Evolutionary conservation across 768 basidiomycete genomes (phyloP).

Genomic region (Pleurotus eryngii): DNA sequence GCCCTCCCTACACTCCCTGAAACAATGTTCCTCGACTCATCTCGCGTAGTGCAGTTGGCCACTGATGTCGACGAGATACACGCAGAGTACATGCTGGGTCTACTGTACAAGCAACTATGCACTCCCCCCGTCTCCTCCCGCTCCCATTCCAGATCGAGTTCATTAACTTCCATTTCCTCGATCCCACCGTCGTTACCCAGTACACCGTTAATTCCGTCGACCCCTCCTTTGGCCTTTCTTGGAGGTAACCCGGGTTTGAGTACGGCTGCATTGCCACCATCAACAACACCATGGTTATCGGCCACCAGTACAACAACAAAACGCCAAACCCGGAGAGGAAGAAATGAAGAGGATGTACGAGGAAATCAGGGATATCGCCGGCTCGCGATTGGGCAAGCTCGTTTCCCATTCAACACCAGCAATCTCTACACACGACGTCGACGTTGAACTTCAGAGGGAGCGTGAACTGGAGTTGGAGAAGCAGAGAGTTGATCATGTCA

Average conservation of each 20-base stretch:
- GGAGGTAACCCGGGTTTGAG: constrained; percentile 8
- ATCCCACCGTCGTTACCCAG: neutral
- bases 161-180: neutral
- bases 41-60: constrained; percentile 62
- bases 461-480: constrained; percentile 28
- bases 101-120: constrained; percentile 76
- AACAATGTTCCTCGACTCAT: constrained; percentile 76
- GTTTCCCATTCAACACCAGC: neutral
- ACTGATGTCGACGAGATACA: constrained; percentile 74
- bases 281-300: too few relatives aligned
- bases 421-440: constrained; percentile 31
- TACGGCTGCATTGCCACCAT: too few relatives aligned
- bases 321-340: constrained; percentile 39
- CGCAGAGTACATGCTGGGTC: constrained; percentile 74
- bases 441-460: constrained; percentile 14
- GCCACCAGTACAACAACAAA: too few relatives aligned
- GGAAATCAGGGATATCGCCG: constrained; percentile 73
- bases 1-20: constrained; percentile 58
- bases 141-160: neutral
- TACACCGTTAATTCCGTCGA: constrained; percentile 13
- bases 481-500: constrained; percentile 52
- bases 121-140: constrained; percentile 37
- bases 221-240: constrained; percentile 9
- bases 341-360: constrained; percentile 62
- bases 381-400: constrained; percentile 58